Conservation (phyloP, 148 eudicot species). For the Salicornia ramosissima region DNA sequence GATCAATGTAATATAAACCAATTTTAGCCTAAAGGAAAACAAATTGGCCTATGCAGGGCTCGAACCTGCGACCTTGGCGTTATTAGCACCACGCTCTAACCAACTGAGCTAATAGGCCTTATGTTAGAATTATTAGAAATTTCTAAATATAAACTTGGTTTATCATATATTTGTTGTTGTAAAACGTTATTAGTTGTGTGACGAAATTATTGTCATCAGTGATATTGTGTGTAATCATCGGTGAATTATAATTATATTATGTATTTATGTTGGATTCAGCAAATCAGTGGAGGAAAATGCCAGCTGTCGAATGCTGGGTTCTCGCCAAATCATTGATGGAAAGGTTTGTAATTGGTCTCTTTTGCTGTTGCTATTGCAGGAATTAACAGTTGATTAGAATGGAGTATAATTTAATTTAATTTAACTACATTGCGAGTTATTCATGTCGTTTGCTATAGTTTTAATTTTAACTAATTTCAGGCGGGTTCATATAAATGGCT, state of each 20-base stretch:
- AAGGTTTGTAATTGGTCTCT: slow-evolving; percentile 43
- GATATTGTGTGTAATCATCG: too few species aligned
- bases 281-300: slow-evolving; percentile 59
- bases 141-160: too few species aligned
- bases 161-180: too few species aligned
- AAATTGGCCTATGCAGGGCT: slow-evolving; percentile 74
- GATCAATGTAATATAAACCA: neutral
- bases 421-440: too few species aligned
- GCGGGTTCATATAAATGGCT: slow-evolving; percentile 72
- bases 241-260: too few species aligned
- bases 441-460: too few species aligned
- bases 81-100: slow-evolving; percentile 85
- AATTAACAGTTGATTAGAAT: too few species aligned
- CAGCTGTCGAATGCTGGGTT: slow-evolving; percentile 64
- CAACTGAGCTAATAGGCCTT: slow-evolving; percentile 70
- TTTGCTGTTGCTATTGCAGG: too few species aligned
- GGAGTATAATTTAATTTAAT: too few species aligned
- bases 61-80: slow-evolving; percentile 92
- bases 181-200: too few species aligned
- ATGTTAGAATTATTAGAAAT: neutral
- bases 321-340: slow-evolving; percentile 55
- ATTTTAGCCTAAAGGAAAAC: neutral
- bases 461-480: too few species aligned
- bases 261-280: slow-evolving; percentile 35
- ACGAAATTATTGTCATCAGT: too few species aligned